Percentiles rank a stretch among this genome's conserved stretches.
These are phyloP conservation scores for Ceratocystis colombiana DNA, from an alignment of 2,329 filamentous ascomycete species.

Conservation along the genomic window DNA sequence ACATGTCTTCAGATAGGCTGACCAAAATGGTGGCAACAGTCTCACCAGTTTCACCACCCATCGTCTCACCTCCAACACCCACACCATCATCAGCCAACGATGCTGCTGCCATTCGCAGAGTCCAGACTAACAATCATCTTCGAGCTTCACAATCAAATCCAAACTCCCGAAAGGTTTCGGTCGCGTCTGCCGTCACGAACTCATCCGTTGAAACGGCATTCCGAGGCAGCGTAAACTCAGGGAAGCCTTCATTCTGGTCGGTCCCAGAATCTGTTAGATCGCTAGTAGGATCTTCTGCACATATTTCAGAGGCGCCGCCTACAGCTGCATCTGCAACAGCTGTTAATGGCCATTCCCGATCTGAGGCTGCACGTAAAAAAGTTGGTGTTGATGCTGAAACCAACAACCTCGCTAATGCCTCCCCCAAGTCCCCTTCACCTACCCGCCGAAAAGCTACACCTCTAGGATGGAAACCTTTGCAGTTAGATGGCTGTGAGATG, in stretches of 20 bases:
- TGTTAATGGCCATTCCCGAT: not conserved
- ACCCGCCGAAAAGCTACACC: not conserved
- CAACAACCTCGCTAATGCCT: not conserved
- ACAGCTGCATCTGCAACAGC: not conserved
- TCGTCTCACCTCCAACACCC: slow-evolving; percentile 9
- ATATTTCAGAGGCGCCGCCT: slow-evolving; percentile 20
- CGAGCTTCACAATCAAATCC: not conserved
- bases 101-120: slow-evolving; percentile 11
- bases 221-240: slow-evolving; percentile 24
- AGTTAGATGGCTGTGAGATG: not conserved
- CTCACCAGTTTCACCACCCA: slow-evolving; percentile 13
- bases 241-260: slow-evolving; percentile 23
- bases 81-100: not conserved
- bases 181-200: slow-evolving; percentile 7
- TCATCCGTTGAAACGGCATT: slow-evolving; percentile 17
- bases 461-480: not conserved
- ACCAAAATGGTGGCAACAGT: slow-evolving; percentile 9
- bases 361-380: not conserved
- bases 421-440: not conserved
- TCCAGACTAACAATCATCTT: slow-evolving; percentile 18
- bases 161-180: slow-evolving; percentile 5
- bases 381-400: not conserved
- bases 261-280: slow-evolving; percentile 19
- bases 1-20: not conserved
- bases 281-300: slow-evolving; percentile 21